These are phyloP conservation scores for Nakazawaea peltata DNA, from an alignment of 805 yeast genomes.

Conservation along the genomic window DNA sequence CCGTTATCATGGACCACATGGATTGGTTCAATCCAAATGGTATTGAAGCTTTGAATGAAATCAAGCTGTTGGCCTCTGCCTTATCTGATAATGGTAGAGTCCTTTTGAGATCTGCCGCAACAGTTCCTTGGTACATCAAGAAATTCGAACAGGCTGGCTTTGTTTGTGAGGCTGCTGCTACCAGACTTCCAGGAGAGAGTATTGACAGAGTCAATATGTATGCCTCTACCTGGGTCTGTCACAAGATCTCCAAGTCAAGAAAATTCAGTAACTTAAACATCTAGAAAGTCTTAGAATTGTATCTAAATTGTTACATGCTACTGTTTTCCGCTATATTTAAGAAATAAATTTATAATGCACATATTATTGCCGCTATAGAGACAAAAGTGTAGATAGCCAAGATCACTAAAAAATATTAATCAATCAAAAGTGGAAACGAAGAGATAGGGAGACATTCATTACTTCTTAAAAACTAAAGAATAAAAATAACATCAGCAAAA, in stretches of 20 bases:
- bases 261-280: slow-evolving; percentile 41
- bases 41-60: slow-evolving; percentile 56
- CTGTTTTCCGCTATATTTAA: too few species aligned
- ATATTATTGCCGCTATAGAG: too few species aligned
- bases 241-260: slow-evolving; percentile 35
- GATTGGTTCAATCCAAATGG: slow-evolving; percentile 78
- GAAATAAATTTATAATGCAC: too few species aligned
- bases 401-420: too few species aligned
- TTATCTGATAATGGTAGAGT: slow-evolving; percentile 66
- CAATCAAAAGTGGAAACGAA: too few species aligned
- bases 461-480: too few species aligned
- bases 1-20: slow-evolving; percentile 87
- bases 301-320: too few species aligned
- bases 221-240: slow-evolving; percentile 83
- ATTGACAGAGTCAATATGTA: slow-evolving; percentile 84
- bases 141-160: slow-evolving; percentile 65
- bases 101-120: slow-evolving; percentile 66
- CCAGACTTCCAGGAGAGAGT: slow-evolving; percentile 52
- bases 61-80: slow-evolving; percentile 54
- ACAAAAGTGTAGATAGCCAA: too few species aligned
- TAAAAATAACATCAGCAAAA: too few species aligned
- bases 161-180: slow-evolving; percentile 59
- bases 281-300: too few species aligned
- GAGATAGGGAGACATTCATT: too few species aligned
- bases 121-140: slow-evolving; percentile 69